Conservation (phyloP, 495 filamentous ascomycete genomes). For the Podospora pseudoanserina region DNA sequence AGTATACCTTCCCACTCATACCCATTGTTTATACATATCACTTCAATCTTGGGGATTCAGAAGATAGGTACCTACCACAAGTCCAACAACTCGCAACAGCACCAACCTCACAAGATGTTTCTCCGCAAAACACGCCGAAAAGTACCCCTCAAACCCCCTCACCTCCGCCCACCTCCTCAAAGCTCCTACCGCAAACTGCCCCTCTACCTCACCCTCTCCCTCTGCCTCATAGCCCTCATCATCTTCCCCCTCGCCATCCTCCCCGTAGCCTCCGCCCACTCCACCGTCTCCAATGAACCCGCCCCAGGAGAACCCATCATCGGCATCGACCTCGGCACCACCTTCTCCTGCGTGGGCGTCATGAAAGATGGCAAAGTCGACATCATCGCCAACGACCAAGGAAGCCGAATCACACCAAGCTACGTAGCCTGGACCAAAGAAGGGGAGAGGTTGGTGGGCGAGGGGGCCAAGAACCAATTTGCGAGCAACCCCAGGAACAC, state of each 20-base stretch:
- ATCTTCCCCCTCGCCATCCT: slow-evolving; percentile 67
- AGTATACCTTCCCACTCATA: background rate
- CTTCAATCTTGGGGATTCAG: no score
- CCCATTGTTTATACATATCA: background rate
- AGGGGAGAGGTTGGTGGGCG: slow-evolving; percentile 58
- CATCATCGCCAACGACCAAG: slow-evolving; percentile 85
- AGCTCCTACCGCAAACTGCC: background rate
- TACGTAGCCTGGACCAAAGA: slow-evolving; percentile 96
- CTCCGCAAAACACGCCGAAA: background rate
- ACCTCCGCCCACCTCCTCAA: background rate
- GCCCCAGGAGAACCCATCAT: slow-evolving; percentile 55
- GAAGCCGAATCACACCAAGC: slow-evolving; percentile 94
- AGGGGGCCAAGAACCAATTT: slow-evolving; percentile 98
- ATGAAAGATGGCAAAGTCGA: slow-evolving; percentile 95
- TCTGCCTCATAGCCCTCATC: slow-evolving; percentile 72
- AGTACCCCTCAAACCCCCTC: background rate
- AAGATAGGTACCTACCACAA: no score
- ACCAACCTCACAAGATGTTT: background rate
- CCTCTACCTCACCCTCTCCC: slow-evolving; percentile 43
- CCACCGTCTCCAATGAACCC: slow-evolving; percentile 57
- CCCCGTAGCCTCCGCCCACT: slow-evolving; percentile 63
- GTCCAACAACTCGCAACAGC: background rate
- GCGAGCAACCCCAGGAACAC: slow-evolving; percentile 98
- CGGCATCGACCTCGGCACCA: slow-evolving; percentile 97
- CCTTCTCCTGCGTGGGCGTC: slow-evolving; percentile 95